These are phyloP conservation scores for Stephanodiscus triporus DNA, from an alignment of 108 stramenopile genomes.

Conservation along the genomic window DNA sequence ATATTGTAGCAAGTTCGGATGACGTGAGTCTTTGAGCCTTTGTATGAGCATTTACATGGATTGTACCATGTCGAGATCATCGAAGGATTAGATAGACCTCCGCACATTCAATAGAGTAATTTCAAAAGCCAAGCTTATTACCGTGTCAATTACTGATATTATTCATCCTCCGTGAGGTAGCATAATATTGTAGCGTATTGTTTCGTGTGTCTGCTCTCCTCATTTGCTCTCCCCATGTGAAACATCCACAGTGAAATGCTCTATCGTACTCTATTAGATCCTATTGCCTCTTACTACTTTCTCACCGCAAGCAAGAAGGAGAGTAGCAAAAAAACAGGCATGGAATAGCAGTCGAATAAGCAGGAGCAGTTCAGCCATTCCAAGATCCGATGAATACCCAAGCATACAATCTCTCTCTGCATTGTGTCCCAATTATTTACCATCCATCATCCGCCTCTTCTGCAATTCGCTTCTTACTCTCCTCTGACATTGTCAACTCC, in stretches of 20 bases:
- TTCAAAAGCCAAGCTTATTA: not conserved
- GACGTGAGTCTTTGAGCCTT: not conserved
- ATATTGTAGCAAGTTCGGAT: not conserved
- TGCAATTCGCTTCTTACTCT: conserved; percentile 74
- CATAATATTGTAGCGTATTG: not conserved
- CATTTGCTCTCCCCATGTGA: not conserved
- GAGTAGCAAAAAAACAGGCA: not conserved
- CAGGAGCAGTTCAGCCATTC: not conserved
- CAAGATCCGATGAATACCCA: not conserved
- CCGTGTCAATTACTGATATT: not conserved
- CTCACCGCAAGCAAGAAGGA: not conserved
- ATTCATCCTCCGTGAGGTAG: not conserved
- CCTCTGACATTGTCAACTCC: conserved; percentile 75
- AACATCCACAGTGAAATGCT: too few relatives aligned
- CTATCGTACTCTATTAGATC: too few relatives aligned
- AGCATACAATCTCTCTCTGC: not conserved
- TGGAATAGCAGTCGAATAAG: not conserved
- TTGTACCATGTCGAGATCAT: not conserved
- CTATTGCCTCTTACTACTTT: not conserved
- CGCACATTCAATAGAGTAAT: not conserved
- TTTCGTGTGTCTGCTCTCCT: conserved; percentile 7
- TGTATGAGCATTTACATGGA: not conserved
- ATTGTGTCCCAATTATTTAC: conserved; percentile 34
- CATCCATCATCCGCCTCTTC: conserved; percentile 90
- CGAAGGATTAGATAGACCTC: not conserved